Base-by-base conservation (phyloP, 108 stramenopile species). In the Cylindrotheca fusiformis region DNA sequence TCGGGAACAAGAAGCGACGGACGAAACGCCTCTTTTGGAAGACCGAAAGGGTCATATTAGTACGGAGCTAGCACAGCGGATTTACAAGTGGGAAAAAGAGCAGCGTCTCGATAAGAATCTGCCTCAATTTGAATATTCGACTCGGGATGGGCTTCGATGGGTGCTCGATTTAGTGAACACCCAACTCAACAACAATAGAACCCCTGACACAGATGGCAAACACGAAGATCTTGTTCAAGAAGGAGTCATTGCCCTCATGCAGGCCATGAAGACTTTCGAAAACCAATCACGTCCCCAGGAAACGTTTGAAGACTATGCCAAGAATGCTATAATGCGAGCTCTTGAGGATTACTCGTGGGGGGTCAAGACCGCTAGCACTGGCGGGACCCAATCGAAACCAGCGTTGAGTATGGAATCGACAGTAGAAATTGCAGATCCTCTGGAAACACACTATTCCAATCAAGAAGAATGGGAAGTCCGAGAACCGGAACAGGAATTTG, bases 151-250 rank as follows among this genome's bases (percentile, higher is more conserved):
- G 3, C 63, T 86, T 24, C 79, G 82, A 36, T 72, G 80, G 36
- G 82, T 86, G 0, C 77, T 82, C 14, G 58, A 69, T 19, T 49
- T 79, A 52, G 82, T 79, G 4, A 46, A 51, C 17, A 32, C 56
- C 24, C 50, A 6, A 5, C 63, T 48, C 31, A 29, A 63, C 28
- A 1, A 5, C n/a, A 27, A 52, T 17, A 23, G 27, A 33, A 24
- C 45, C 20, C n/a, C 2, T 24, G 20, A 30, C 25, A 20, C 4
- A 23, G 63, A 31, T 1, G 25, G 48, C 27, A 48, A 25, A 0
- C 20, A 61, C 33, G 72, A 73, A n/a, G 85, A 86, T 50, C 53
- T 83, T 51, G 68, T 83, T 48, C 85, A 86, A 61, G 85, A 86
- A 57, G 85, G 85, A 8, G 69, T 86, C 55, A 68, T 83, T 23